Evolutionary conservation across 2,329 filamentous ascomycete genomes (phyloP), one percentile per base, ranked within the genome.

Genomic region (Colletotrichum sp.): DNA sequence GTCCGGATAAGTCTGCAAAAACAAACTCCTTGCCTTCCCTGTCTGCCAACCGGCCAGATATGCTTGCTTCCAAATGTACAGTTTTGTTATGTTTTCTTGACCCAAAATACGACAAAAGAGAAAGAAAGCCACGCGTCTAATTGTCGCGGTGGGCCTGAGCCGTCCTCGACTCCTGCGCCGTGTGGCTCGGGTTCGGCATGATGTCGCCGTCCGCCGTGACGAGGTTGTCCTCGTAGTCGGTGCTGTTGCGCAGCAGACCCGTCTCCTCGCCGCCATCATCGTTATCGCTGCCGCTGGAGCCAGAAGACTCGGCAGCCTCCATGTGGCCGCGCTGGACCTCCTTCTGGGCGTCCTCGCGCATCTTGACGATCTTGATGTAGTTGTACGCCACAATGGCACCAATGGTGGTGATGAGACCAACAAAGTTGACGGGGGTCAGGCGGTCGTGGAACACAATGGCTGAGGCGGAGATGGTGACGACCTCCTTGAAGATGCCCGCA

Each of bases 401-500:
- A 79, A 98, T 95, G 0, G 97, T 99, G 66, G 98, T 92, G n/a
- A 97, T 82, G 15, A 99, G 88, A 9, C 97, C 97, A 18, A 94
- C 91, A 12, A 98, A 87, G 83, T 99, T 99, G 87, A 99, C 92
- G 1, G 93, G 88, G 0, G 96, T 98, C 61, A 99, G 91, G 65
- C 91, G 91, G 83, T 99, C 97, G 80, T 97, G 91, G 87, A 98
- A 99, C 6, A 98, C 92, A 32, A 97, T 84, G 10, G 95, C 94
- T 0, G 96, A 96, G 1, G 95, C 96, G 55, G 92, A 93, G 81
- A 99, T 98, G 16, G 97, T 99, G 71, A 99, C 93, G 55, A 98
- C 97, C 86, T 99, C 97, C 84, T 99, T 99, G 89, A 99, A 98
- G 77, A 99, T 98, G 76, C 97, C 97, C 77, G 96, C 98, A 79